Evolutionary conservation across 805 yeast species (phyloP), one percentile per base, ranked within the genome.

Genomic region (Ogataea saltuana): DNA sequence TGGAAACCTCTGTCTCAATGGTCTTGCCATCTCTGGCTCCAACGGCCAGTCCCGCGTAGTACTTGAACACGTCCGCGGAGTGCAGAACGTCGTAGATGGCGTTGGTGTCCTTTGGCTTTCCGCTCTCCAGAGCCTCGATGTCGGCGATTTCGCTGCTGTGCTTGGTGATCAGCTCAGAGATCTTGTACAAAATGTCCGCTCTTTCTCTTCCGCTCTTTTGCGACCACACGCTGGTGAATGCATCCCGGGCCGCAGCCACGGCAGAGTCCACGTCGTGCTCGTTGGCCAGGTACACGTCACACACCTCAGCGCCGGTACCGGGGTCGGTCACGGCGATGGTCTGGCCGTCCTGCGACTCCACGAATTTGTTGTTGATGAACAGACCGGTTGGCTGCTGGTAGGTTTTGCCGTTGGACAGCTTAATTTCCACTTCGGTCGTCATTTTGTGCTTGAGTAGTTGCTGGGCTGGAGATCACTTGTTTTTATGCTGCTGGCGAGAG

Each of bases 311-410:
- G 21, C 78, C 85, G 19, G 76, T 74, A 7, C 80, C 69, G 2
- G 86, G 85, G 50, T 78, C 72, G 41, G 69, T 63, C 22, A 81
- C 84, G 49, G 74, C 74, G 15, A 85, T 69, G n/a, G 81, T 78
- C 57, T 76, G 70, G 42, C 75, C 77, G 42, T 76, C 75, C 25
- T 68, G 65, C 2, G 65, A 58, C 22, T 55, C 47, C 43, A 83
- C 82, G 58, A 85, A 88, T 64, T 87, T 87, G 67, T 87, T 87
- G 72, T 88, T 84, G 64, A 90, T 88, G 74, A 87, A 90, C 56
- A 90, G 70, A 50, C 97, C 97, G 9, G 85, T 82, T 56, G 96
- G 96, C 70, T 62, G 85, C 40, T 69, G 70, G 55, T 78, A 78
- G 23, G 68, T 61, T 44, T 68, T 67, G 35, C 85, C 85, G 56